Conservation (phyloP, 2,329 filamentous ascomycete species). For the Esteya vermicola region DNA sequence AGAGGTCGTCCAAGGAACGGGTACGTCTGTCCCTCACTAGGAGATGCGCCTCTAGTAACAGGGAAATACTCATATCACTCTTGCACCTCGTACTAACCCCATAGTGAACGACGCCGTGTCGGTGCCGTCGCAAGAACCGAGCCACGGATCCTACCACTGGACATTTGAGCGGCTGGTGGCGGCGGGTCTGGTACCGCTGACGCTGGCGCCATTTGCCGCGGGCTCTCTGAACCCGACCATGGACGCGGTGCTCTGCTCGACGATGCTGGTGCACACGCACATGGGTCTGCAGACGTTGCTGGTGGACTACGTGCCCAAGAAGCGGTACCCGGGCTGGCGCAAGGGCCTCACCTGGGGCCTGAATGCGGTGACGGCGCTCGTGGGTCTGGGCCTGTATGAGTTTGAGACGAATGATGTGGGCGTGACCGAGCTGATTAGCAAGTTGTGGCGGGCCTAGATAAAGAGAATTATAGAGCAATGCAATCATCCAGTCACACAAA, state of each 20-base stretch:
- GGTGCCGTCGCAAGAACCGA: slow-evolving; percentile 55
- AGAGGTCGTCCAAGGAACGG: slow-evolving; percentile 64
- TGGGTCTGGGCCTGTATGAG: slow-evolving; percentile 85
- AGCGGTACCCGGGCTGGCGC: slow-evolving; percentile 52
- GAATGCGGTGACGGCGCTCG: slow-evolving; percentile 62
- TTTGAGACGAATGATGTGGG: slow-evolving; percentile 99
- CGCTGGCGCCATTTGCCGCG: slow-evolving; percentile 79
- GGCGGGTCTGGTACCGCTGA: slow-evolving; percentile 70
- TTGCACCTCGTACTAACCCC: slow-evolving; percentile 1
- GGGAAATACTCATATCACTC: not conserved
- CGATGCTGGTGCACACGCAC: slow-evolving; percentile 84
- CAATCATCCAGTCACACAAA: too few relatives aligned
- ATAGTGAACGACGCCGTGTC: slow-evolving; percentile 79
- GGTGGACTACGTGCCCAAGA: slow-evolving; percentile 77
- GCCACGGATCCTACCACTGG: slow-evolving; percentile 97
- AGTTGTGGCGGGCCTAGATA: slow-evolving; percentile 68
- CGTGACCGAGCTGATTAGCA: slow-evolving; percentile 75
- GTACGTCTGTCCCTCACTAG: too few relatives aligned
- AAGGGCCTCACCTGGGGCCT: slow-evolving; percentile 63
- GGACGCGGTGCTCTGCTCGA: slow-evolving; percentile 72
- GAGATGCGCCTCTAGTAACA: too few relatives aligned
- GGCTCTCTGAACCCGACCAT: slow-evolving; percentile 80
- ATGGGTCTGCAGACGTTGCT: slow-evolving; percentile 86
- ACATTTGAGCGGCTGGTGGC: slow-evolving; percentile 82
- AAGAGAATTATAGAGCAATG: not conserved